phyloP scores from a whole-genome alignment of 1,284 basidiomycete genomes.

The Trichosporon sp. region DNA sequence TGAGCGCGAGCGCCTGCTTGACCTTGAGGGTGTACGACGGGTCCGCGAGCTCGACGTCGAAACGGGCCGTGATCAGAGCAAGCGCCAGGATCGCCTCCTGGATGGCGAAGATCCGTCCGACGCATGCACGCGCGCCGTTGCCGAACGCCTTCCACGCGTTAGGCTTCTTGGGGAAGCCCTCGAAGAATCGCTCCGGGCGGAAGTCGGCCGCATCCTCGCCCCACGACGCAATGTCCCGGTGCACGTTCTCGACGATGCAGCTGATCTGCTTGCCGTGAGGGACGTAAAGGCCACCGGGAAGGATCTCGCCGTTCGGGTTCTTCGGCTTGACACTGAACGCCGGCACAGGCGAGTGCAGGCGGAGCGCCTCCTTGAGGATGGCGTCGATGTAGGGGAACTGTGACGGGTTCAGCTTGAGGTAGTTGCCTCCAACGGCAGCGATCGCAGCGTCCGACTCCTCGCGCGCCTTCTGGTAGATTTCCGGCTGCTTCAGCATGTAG shows the following conservation, averaged over 20 bases:
- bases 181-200: conserved; percentile 53
- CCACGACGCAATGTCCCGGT: conserved; percentile 53
- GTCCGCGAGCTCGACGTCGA: conserved; percentile 53
- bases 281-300: conserved; percentile 47
- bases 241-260: conserved; percentile 45
- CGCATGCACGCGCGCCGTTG: conserved; percentile 32
- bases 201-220: conserved; percentile 52
- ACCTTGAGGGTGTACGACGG: conserved; percentile 52
- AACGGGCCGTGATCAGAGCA: conserved; percentile 52
- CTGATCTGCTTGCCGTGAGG: conserved; percentile 44
- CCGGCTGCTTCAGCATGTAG: conserved; percentile 54
- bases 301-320: conserved; percentile 48
- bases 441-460: conserved; percentile 55
- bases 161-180: conserved; percentile 50
- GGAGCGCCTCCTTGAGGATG: conserved; percentile 54
- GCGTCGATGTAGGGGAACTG: conserved; percentile 55
- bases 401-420: neutral
- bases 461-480: conserved; percentile 55
- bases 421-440: conserved; percentile 19
- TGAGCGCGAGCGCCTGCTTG: conserved; percentile 55
- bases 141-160: conserved; percentile 45
- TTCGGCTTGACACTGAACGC: conserved; percentile 28
- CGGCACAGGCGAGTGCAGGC: conserved; percentile 52
- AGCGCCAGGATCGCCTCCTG: conserved; percentile 54
- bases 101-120: conserved; percentile 53